Conservation (phyloP, 257 asterid species). For the Lycium ferocissimum region DNA sequence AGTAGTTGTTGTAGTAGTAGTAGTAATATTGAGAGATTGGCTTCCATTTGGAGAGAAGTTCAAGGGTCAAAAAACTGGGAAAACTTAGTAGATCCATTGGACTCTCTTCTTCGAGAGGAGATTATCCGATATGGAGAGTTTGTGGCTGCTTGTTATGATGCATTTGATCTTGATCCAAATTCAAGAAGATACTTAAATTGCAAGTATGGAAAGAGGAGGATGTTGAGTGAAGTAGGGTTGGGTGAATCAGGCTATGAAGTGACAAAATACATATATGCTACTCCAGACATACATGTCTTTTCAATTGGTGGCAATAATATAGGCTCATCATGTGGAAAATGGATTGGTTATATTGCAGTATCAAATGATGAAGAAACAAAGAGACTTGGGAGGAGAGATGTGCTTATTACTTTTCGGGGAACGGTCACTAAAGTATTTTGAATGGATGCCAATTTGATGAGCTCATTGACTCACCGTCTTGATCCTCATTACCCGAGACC, state of each 20-base stretch:
- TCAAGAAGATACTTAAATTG: constrained; percentile 68
- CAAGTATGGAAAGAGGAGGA: constrained; percentile 57
- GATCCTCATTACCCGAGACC: constrained; percentile 58
- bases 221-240: constrained; percentile 55
- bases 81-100: constrained; percentile 58
- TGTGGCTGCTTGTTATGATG: constrained; percentile 67
- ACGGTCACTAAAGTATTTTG: constrained; percentile 58
- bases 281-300: constrained; percentile 45
- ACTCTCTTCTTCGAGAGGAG: constrained; percentile 59
- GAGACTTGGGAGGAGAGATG: constrained; percentile 61
- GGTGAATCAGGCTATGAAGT: constrained; percentile 57
- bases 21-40: constrained; percentile 33
- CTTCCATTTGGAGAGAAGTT: constrained; percentile 58
- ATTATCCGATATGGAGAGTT: constrained; percentile 68
- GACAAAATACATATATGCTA: constrained; percentile 65
- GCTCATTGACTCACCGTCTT: constrained; percentile 56
- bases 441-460: constrained; percentile 76
- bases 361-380: constrained; percentile 44
- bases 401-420: constrained; percentile 64
- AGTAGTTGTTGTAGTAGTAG: background rate
- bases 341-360: constrained; percentile 70
- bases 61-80: constrained; percentile 67
- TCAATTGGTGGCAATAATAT: background rate
- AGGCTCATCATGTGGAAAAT: constrained; percentile 40
- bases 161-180: constrained; percentile 61